Evolutionary conservation across 169 alveolate species (phyloP).

Genomic region (Babesia divergens): DNA sequence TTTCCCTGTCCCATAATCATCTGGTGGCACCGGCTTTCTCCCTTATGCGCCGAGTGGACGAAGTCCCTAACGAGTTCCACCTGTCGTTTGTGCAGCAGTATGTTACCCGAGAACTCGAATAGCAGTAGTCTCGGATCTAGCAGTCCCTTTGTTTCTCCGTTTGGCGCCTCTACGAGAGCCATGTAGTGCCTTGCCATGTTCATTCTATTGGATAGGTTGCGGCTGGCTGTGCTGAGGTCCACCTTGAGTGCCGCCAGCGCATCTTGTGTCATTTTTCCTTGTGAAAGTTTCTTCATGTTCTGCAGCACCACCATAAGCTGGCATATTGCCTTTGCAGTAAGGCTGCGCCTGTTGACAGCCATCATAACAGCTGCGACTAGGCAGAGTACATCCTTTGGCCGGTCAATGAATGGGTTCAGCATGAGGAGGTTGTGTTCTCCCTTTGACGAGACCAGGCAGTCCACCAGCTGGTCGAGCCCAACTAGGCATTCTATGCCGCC

Average conservation of each 20-base stretch:
- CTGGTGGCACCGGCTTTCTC: constrained; percentile 86
- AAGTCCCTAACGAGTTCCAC: constrained; percentile 79
- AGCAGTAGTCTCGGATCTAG: constrained; percentile 86
- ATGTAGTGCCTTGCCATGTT: constrained; percentile 54
- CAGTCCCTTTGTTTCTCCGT: constrained; percentile 3
- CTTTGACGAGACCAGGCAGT: constrained; percentile 57
- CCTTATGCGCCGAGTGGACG: constrained; percentile 69
- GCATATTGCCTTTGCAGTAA: constrained; percentile 51
- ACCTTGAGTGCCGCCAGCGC: constrained; percentile 32
- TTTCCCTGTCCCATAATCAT: constrained; percentile 94
- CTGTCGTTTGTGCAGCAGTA: constrained; percentile 83
- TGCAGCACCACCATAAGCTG: constrained; percentile 47
- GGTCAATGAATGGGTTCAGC: constrained; percentile 49
- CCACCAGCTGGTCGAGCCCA: constrained; percentile 54
- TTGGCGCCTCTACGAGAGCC: background rate
- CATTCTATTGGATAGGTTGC: constrained; percentile 34
- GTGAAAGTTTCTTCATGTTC: constrained; percentile 35
- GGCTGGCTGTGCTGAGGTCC: constrained; percentile 31
- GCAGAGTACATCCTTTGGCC: constrained; percentile 47
- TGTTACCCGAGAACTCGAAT: constrained; percentile 85
- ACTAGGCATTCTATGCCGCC: constrained; percentile 53
- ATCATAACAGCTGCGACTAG: constrained; percentile 60
- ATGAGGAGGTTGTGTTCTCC: constrained; percentile 37
- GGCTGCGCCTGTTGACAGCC: constrained; percentile 58
- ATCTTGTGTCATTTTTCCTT: constrained; percentile 10